phyloP scores from a whole-genome alignment of 2,329 filamentous ascomycete species.

The Graphilbum ipis-grandicollis region DNA sequence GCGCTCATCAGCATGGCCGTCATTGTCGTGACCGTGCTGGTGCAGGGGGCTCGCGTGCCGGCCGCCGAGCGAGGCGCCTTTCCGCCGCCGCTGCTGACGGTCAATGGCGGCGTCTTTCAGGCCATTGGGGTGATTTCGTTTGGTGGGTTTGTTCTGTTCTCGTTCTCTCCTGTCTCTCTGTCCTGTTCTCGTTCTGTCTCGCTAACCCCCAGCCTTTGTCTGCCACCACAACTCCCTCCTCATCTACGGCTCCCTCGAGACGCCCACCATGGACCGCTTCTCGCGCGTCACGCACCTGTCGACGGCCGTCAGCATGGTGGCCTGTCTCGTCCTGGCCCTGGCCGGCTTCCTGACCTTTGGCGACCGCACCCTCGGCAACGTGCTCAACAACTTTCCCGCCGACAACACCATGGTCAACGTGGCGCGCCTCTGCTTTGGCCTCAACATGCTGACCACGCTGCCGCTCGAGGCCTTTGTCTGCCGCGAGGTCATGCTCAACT shows the following conservation, averaged over 20 bases:
- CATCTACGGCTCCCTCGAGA: conserved; percentile 90
- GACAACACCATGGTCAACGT: conserved; percentile 91
- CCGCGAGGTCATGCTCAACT: conserved; percentile 87
- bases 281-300: conserved; percentile 85
- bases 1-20: conserved; percentile 85
- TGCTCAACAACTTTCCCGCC: conserved; percentile 90
- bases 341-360: conserved; percentile 88
- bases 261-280: conserved; percentile 91
- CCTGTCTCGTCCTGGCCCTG: conserved; percentile 76
- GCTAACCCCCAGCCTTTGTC: conserved; percentile 37
- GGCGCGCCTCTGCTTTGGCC: conserved; percentile 82
- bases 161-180: too few species aligned
- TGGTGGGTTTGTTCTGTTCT: conserved; percentile 43
- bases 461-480: conserved; percentile 96
- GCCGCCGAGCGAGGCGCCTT: conserved; percentile 55
- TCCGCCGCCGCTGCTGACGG: conserved; percentile 49
- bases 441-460: conserved; percentile 97
- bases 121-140: conserved; percentile 97
- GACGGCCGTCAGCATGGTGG: conserved; percentile 76
- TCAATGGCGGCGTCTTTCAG: conserved; percentile 82
- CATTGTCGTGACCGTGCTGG: conserved; percentile 75
- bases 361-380: conserved; percentile 80
- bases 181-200: too few species aligned
- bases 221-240: conserved; percentile 90
- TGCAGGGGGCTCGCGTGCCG: conserved; percentile 64